Evolutionary conservation across 2,329 filamentous ascomycete genomes (phyloP), one percentile per base, ranked within the genome.

Genomic region (Septoria linicola): DNA sequence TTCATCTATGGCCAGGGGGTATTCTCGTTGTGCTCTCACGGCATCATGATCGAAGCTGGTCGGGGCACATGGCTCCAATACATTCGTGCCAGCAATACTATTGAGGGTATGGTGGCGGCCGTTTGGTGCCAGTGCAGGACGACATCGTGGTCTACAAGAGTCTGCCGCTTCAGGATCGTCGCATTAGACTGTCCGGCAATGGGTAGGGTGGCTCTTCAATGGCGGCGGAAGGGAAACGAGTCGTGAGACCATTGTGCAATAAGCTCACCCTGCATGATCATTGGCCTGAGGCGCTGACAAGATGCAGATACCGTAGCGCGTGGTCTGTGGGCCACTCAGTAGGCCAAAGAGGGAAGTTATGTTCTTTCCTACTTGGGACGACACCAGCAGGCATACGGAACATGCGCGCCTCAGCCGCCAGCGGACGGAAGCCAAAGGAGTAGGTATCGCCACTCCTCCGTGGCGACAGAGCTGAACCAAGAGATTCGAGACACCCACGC

Each of bases 41-140:
- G 52, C 61, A 59, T 49, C 53, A 51, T 49, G 34, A 52, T 51
- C 23, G 44, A 55, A 58, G 59, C 55, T 59, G 59, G 52, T 49
- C 59, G 59, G 51, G 54, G 53, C 54, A 55, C 49, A 60, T 61
- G 56, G 54, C 58, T 58, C 54, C 58, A 62, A 65, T 59, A 63
- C 55, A 44, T 55, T 50, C 53, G 57, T 62, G 51, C 46, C 49
- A 54, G 50, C 55, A 53, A 55, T 63, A 55, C 60, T 63, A 65
- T 64, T 64, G 62, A 61, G 56, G 39, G 14, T 40, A 25, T 54
- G 45, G 62, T 64, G 63, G 63, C 63, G 58, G 63, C 57, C 49
- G 53, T 55, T 54, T 54, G 32, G 55, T 61, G 56, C 61, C 59
- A 60, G 55, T 62, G 60, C 59, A 63, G 55, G 55, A 56, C 41